Percentiles rank a stretch among this genome's conserved stretches.
These are phyloP conservation scores for Zygosaccharomyces sapae DNA, from an alignment of 1,139 yeast genomes.

Conservation along the genomic window DNA sequence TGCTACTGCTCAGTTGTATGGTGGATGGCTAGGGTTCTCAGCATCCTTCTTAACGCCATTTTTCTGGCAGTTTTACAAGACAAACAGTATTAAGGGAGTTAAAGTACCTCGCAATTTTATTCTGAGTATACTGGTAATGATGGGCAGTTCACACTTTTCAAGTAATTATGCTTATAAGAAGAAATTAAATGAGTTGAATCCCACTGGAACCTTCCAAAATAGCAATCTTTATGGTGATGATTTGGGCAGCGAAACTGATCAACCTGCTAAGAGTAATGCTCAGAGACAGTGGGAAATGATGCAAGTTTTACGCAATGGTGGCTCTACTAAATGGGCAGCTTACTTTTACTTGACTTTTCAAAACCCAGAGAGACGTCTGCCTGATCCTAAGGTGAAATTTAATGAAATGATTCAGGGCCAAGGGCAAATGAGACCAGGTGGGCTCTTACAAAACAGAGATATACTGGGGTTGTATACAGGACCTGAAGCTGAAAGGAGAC, in stretches of 20 bases:
- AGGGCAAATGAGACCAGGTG: slow-evolving; percentile 11
- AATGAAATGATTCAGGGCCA: slow-evolving; percentile 28
- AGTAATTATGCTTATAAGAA: slow-evolving; percentile 30
- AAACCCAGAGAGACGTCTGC: slow-evolving; percentile 39
- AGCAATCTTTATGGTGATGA: slow-evolving; percentile 18
- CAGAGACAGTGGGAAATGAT: slow-evolving; percentile 38
- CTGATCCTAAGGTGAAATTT: slow-evolving; percentile 37
- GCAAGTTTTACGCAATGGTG: slow-evolving; percentile 32
- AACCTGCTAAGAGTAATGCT: slow-evolving; percentile 16
- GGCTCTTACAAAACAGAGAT: slow-evolving; percentile 36
- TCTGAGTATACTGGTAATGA: slow-evolving; percentile 36
- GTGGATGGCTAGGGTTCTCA: slow-evolving; percentile 39
- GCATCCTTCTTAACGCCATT: slow-evolving; percentile 35
- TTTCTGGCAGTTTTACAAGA: slow-evolving; percentile 30
- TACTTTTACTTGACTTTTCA: slow-evolving; percentile 38
- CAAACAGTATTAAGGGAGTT: slow-evolving; percentile 36
- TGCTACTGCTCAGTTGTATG: slow-evolving; percentile 26
- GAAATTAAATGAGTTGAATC: slow-evolving; percentile 30
- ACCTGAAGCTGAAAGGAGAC: slow-evolving; percentile 12
- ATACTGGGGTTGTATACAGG: slow-evolving; percentile 38
- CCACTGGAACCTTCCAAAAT: slow-evolving; percentile 16
- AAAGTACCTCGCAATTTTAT: slow-evolving; percentile 37
- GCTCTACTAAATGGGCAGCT: slow-evolving; percentile 39
- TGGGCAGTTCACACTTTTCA: slow-evolving; percentile 31
- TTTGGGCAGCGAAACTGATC: slow-evolving; percentile 7